Evolutionary conservation across 192 early-diverging fungal genomes (phyloP), one percentile per base, ranked within the genome.

Genomic region (Neocallimastix lanati): DNA sequence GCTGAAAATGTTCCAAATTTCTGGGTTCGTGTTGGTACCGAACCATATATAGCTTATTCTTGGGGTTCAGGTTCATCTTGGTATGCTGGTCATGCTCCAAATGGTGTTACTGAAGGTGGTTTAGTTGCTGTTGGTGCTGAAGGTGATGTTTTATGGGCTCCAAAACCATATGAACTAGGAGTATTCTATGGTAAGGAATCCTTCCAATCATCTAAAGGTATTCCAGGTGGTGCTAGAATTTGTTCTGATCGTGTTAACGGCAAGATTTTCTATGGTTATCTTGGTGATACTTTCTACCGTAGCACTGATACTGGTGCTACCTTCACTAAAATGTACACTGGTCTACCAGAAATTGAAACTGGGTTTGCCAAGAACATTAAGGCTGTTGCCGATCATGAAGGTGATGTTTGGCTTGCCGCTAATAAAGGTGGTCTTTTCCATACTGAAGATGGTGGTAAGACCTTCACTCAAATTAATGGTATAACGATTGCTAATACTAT

Each of bases 191-290:
- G 77, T 30, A 77, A 77, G 16, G 29, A 35, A 29, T 18, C 29
- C 3, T 79, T 35, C 16, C 13, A 35, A 28, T 28, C 82, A 5
- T 28, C 81, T 16, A 37, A 38, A 30, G 29, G 28, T 29, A 38
- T 35, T n/a, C 82, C 37, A 77, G 29, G 27, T 28, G 29, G 37
- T 33, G 33, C 82, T 21, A 28, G 29, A 30, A 77, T 82, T 78
- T 37, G 82, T 28, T 83, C 82, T 33, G 82, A 82, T 80, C 82
- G 82, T 77, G 82, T 83, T 4, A 82, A 82, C 25, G 67, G 29
- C 14, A 76, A 33, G 30, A 28, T 30, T n/a, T 82, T 83, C 83
- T 82, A 82, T 83, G 82, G 76, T 28, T 29, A 79, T 28, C 29
- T 30, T 80, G 28, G 29, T 29, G 82, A 79, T 28, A 83, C 82